Base-by-base conservation (phyloP, 73 alveolate genomes). In the Blepharisma japonicum region DNA sequence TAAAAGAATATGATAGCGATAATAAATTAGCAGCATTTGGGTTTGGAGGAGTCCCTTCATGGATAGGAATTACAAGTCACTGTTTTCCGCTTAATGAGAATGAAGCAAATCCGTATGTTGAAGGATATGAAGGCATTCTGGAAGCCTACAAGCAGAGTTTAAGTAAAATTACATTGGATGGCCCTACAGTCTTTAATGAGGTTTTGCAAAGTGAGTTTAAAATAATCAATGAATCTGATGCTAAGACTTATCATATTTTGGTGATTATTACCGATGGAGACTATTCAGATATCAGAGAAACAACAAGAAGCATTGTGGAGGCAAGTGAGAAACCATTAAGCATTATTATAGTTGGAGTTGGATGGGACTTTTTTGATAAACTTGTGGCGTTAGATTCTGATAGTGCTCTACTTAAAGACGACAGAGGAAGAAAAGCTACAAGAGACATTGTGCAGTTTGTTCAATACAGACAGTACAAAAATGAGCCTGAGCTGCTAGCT, bases 201-300 rank as follows among this genome's bases (percentile, higher is more conserved):
- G 82, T 83, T 4, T 68, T 72, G 50, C 48, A 51, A 45, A 6
- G 8, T 32, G 87, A 71, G 6, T 32, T 86, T 47, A 86, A 72
- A 48, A 32, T 47, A 38, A 66, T 81, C 56, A 79, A 80, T 79
- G 82, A 80, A 2, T 53, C 67, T 20, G 66, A 51, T 6, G 72
- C 54, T 46, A 48, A 45, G 14, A 80, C 79, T 67, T 90, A 90
- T 77, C 86, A 86, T 77, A 83, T 90, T 71, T 84, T 90, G 71
- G 83, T 90, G 71, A 89, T 89, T 55, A 82, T 92, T 20, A 89
- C 98, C 56, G 98, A 92, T 86, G 98, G 98, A 51, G 83, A 68
- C 14, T 79, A 89, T 25, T 81, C 76, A 56, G 98, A 92, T 81
- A 83, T 89, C 86, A 68, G 56, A 21, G 78, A 86, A 51, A 92